Conservation (phyloP, 148 eudicot species). For the Camellia sinensis region DNA sequence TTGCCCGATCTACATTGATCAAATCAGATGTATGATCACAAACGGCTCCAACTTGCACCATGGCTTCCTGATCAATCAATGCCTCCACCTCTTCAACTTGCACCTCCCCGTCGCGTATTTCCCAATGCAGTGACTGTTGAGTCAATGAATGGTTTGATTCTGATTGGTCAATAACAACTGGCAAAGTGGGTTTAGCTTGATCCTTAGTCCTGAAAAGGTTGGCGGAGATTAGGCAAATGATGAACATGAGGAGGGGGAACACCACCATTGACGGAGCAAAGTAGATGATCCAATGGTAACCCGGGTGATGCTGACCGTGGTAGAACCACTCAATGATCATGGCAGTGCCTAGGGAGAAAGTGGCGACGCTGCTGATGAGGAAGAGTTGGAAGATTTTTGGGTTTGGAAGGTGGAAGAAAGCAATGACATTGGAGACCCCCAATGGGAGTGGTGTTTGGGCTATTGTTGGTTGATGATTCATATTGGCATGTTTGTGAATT, state of each 20-base stretch:
- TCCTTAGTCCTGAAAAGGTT: neutral
- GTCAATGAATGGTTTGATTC: neutral
- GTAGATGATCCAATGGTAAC: neutral
- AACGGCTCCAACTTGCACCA: neutral
- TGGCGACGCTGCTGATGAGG: conserved; percentile 13
- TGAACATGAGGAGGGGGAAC: neutral
- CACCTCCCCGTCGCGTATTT: neutral
- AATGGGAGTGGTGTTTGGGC: neutral
- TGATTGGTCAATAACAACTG: neutral
- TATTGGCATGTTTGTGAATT: neutral
- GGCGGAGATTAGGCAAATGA: neutral
- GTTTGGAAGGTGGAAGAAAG: neutral
- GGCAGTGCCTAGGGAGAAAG: neutral
- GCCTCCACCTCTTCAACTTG: neutral
- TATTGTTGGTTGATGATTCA: neutral
- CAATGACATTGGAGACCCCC: neutral
- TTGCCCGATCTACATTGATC: no score
- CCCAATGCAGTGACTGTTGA: neutral
- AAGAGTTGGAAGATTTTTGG: conserved; percentile 10
- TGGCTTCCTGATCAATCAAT: neutral
- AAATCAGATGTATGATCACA: no score
- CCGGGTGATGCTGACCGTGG: conserved; percentile 7
- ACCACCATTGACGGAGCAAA: neutral
- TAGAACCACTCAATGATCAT: conserved; percentile 7
- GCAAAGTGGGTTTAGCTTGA: neutral